Conservation (phyloP, 148 eudicot species). For the Fallopia convolvulus region DNA sequence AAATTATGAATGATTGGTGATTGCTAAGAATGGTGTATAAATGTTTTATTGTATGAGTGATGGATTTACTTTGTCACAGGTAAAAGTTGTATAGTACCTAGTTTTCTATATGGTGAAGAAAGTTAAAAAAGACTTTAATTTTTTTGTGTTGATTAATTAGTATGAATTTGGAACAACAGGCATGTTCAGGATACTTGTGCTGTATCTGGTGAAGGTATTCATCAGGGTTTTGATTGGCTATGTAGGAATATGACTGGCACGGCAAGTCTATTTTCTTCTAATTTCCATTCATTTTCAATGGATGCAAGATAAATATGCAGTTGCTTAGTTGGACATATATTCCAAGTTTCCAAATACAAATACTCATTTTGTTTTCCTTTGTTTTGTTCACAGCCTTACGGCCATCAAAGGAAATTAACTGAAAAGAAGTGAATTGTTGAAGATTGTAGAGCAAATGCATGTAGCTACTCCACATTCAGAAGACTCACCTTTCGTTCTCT, state of each 20-base stretch:
- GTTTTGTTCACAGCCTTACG: background rate
- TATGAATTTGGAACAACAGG: conserved; percentile 3
- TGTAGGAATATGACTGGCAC: conserved; percentile 1
- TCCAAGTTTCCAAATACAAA: background rate
- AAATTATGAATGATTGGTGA: background rate
- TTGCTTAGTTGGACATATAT: background rate
- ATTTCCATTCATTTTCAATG: background rate
- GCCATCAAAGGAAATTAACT: background rate
- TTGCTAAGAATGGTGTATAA: background rate
- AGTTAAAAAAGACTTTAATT: background rate
- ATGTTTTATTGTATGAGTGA: background rate
- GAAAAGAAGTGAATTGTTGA: conserved; percentile 1
- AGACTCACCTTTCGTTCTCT: background rate
- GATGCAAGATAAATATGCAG: background rate
- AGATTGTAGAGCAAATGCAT: background rate
- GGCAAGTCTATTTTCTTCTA: conserved; percentile 2
- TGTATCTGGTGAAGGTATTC: conserved; percentile 1
- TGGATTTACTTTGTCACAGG: too few relatives aligned
- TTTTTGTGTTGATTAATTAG: background rate
- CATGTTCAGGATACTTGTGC: conserved; percentile 9
- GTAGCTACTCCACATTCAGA: background rate
- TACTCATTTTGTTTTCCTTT: background rate
- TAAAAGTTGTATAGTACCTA: background rate
- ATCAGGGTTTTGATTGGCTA: conserved; percentile 3
- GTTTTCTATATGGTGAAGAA: background rate